These are phyloP conservation scores for Plantago coronopus DNA, from an alignment of 305 asterid genomes.

Conservation along the genomic window DNA sequence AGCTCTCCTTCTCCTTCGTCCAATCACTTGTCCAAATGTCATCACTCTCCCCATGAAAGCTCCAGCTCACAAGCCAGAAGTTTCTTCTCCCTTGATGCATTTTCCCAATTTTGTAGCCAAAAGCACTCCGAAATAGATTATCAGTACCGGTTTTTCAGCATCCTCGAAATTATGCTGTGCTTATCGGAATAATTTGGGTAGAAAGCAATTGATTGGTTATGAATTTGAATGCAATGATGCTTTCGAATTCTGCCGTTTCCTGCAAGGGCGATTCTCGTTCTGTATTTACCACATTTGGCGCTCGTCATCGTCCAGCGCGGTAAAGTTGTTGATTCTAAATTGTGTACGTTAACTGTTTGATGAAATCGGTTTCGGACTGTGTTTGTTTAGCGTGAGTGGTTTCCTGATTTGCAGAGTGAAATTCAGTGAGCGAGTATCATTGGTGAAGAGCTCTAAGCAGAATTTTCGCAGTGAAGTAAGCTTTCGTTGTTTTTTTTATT, in stretches of 20 bases:
- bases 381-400: constrained; percentile 9
- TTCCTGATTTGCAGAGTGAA: constrained; percentile 29
- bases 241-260: constrained; percentile 24
- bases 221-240: constrained; percentile 24
- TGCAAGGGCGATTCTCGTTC: constrained; percentile 18
- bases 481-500: neutral
- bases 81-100: too few species aligned
- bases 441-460: constrained; percentile 25
- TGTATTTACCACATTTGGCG: constrained; percentile 24
- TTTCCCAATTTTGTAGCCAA: too few species aligned
- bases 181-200: too few species aligned
- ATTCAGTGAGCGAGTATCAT: constrained; percentile 27
- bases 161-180: too few species aligned
- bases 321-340: constrained; percentile 6
- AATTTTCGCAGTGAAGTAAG: constrained; percentile 36
- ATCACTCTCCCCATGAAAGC: neutral
- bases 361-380: neutral
- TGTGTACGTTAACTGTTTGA: neutral
- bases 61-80: too few species aligned
- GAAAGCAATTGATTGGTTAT: constrained; percentile 6
- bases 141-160: too few species aligned
- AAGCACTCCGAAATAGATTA: too few species aligned
- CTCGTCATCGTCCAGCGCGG: constrained; percentile 21
- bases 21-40: neutral
- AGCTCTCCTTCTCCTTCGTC: neutral